Conservation (phyloP, 441 rosid genomes). For the Eruca vesicaria region DNA sequence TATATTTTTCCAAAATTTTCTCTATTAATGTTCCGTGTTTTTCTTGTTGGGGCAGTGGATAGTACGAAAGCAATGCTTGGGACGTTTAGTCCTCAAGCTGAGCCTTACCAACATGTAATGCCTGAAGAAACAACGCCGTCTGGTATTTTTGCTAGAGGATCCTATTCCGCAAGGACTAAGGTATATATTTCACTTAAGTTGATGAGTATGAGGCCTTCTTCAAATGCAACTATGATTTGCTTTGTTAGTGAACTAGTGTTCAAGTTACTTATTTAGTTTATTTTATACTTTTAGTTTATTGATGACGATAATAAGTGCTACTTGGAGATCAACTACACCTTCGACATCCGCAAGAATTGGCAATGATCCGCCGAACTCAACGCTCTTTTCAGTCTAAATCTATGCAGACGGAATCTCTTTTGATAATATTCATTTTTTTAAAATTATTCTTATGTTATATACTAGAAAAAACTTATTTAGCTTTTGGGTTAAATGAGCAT, state of each 20-base stretch:
- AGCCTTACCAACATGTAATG: constrained; percentile 47
- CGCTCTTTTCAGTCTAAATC: constrained; percentile 14
- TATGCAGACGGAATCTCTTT: constrained; percentile 20
- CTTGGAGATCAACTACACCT: constrained; percentile 85
- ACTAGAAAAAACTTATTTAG: constrained; percentile 10
- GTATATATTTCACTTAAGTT: constrained; percentile 27
- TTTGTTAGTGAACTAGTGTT: not conserved
- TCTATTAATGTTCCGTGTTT: not conserved
- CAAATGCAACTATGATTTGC: not conserved
- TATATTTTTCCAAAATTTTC: not conserved
- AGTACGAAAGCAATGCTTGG: constrained; percentile 53
- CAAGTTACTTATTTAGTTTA: not conserved
- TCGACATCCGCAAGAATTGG: constrained; percentile 85
- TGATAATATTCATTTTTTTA: not conserved
- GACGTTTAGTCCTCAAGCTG: constrained; percentile 50
- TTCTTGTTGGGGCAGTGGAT: constrained; percentile 39
- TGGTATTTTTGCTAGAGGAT: constrained; percentile 54
- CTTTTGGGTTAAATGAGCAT: constrained; percentile 4
- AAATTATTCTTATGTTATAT: constrained; percentile 6
- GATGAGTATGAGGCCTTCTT: not conserved
- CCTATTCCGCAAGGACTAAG: constrained; percentile 56
- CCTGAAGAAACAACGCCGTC: constrained; percentile 56
- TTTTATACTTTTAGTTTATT: constrained; percentile 51
- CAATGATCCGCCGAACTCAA: constrained; percentile 20
- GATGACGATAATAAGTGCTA: constrained; percentile 88